Percentiles rank a stretch among this genome's conserved stretches.
Conservation (phyloP, 2,329 filamentous ascomycete genomes). For the Cytospora piceicola region DNA sequence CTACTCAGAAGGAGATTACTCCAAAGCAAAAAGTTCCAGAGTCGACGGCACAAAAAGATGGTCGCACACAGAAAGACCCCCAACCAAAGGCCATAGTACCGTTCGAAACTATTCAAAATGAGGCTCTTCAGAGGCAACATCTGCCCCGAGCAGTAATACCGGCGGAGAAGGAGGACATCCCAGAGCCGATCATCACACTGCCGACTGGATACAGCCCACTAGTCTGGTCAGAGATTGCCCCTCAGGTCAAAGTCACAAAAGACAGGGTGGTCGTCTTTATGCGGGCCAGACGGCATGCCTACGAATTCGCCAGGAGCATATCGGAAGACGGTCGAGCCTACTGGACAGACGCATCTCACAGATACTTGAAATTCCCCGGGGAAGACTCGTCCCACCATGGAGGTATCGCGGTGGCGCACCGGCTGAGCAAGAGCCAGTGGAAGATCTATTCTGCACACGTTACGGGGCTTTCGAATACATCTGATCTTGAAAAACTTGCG, state of each 20-base stretch:
- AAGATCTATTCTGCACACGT: not conserved
- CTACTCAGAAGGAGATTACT: not conserved
- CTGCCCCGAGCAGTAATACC: not conserved
- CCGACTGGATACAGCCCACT: not conserved
- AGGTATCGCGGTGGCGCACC: constrained; percentile 8
- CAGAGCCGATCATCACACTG: not conserved
- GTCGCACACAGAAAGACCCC: not conserved
- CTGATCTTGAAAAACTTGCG: not conserved
- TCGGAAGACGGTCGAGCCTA: not conserved
- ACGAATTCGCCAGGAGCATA: not conserved
- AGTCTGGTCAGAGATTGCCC: not conserved
- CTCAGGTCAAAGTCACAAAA: not conserved
- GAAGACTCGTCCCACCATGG: not conserved
- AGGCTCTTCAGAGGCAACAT: not conserved
- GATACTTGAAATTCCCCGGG: not conserved
- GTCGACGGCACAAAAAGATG: not conserved
- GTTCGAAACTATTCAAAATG: not conserved
- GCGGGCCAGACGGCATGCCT: not conserved
- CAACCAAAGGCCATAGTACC: not conserved
- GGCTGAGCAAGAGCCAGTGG: not conserved
- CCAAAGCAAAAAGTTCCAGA: not conserved
- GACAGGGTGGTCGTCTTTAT: not conserved
- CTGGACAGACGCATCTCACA: constrained; percentile 5
- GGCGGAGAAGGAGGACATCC: not conserved
- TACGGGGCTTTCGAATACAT: not conserved